Evolutionary conservation across 1,284 basidiomycete genomes (phyloP), one percentile per base, ranked within the genome.

Genomic region (Schizophyllum amplum): DNA sequence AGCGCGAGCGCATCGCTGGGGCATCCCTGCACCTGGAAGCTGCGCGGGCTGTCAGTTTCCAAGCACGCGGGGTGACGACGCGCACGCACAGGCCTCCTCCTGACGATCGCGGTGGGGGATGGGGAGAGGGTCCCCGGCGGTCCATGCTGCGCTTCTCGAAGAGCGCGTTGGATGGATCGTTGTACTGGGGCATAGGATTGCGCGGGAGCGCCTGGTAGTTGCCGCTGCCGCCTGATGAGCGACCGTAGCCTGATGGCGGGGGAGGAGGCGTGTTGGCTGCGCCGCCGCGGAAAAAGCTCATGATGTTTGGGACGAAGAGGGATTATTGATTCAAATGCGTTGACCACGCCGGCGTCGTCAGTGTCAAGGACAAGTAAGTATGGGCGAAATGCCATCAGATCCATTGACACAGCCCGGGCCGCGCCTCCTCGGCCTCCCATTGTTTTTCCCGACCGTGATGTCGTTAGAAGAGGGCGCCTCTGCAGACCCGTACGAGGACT

Each of bases 1-100:
- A 93, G 75, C 0, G 92, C 93, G 27, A 93, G 78, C 11, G 79
- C 66, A 52, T 86, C 79, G 62, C 73, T 84, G 0, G 87, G 85
- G 55, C 77, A 73, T 23, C 71, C 65, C 4, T 79, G 78, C 20
- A 91, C 84, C 20, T 68, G 68, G 65, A 79, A 90, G 23, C 85
- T 87, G 59, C 4, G 26, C 24, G n/a, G 23, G 17, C n/a, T 23
- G 46, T 47, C 55, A 47, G 47, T 54, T 61, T 6, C 55, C 51
- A 46, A 54, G 23, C 15, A 4, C 22, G 26, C 23, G 25, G 15
- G 48, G 47, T 22, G 24, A 52, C 9, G 24, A 5, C 51, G 71
- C 75, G 57, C 68, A 82, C 82, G 66, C 75, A 66, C 75, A 72
- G 52, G 9, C 60, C 63, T 33, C 63, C 63, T 26, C 55, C 55